These are phyloP conservation scores for Aspergillus eucalypticola DNA, from an alignment of 2,329 filamentous ascomycete genomes.

Conservation along the genomic window DNA sequence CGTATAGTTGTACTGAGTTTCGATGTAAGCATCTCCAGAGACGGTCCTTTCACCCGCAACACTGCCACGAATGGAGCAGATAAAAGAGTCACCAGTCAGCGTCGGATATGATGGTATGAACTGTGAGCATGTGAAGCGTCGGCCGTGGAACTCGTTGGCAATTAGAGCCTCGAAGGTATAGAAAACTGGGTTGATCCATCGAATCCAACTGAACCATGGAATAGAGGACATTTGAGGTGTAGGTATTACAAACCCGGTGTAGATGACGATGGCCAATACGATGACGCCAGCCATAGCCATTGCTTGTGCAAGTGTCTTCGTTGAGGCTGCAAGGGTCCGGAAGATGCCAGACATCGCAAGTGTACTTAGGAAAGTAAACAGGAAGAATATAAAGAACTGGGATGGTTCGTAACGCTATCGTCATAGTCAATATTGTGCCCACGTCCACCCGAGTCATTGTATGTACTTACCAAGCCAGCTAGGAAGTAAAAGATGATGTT, in stretches of 20 bases:
- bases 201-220: conserved; percentile 68
- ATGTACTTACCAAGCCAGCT: conserved; percentile 61
- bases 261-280: conserved; percentile 62
- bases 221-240: conserved; percentile 54
- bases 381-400: conserved; percentile 64
- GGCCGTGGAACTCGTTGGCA: conserved; percentile 60
- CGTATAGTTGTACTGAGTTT: conserved; percentile 57
- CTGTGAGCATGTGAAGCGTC: conserved; percentile 57
- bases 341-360: conserved; percentile 62
- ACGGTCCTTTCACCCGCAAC: conserved; percentile 56
- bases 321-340: conserved; percentile 60
- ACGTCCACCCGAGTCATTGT: too few relatives aligned
- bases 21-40: conserved; percentile 63
- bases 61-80: conserved; percentile 58
- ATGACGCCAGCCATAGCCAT: conserved; percentile 58
- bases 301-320: conserved; percentile 63
- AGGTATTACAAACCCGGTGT: conserved; percentile 66
- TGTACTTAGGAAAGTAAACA: conserved; percentile 62
- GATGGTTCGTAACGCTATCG: conserved; percentile 37
- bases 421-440: conserved; percentile 11
- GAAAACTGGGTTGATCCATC: conserved; percentile 64
- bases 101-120: conserved; percentile 49
- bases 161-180: conserved; percentile 66
- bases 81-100: conserved; percentile 49
- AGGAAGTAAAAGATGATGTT: conserved; percentile 85